A percentile compares a stretch with the other conserved stretches of the same genome.
These are phyloP conservation scores for Fonsecaea pugnacius DNA, from an alignment of 2,329 filamentous ascomycete species.

Conservation along the genomic window DNA sequence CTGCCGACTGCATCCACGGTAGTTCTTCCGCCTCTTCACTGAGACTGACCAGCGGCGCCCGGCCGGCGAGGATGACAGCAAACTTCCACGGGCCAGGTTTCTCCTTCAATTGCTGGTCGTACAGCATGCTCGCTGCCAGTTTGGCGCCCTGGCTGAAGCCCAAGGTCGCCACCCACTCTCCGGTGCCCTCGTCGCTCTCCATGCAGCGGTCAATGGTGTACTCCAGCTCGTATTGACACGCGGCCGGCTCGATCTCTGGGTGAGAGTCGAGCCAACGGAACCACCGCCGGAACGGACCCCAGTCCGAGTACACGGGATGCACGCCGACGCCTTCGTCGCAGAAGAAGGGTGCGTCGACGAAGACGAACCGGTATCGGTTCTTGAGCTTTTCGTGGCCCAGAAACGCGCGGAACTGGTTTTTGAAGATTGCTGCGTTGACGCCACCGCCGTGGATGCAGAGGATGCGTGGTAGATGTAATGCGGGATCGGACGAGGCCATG, in stretches of 20 bases:
- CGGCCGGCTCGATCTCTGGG: conserved; percentile 54
- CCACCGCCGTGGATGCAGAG: conserved; percentile 83
- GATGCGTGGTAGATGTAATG: conserved; percentile 63
- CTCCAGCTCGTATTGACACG: conserved; percentile 50
- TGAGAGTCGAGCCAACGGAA: conserved; percentile 67
- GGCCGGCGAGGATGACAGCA: conserved; percentile 65
- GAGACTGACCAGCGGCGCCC: conserved; percentile 59
- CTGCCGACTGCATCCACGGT: conserved; percentile 38
- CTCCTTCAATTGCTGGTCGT: conserved; percentile 61
- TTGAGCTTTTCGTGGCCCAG: conserved; percentile 51
- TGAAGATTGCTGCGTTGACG: conserved; percentile 72
- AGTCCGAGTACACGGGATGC: conserved; percentile 63
- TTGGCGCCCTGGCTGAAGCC: conserved; percentile 72
- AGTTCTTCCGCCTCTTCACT: conserved; percentile 33
- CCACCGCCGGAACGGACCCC: conserved; percentile 68
- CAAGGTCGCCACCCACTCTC: conserved; percentile 64
- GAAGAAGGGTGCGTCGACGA: conserved; percentile 70
- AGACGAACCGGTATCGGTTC: conserved; percentile 70
- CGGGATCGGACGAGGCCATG: conserved; percentile 32
- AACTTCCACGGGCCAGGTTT: conserved; percentile 57
- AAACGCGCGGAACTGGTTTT: conserved; percentile 66
- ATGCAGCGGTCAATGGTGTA: conserved; percentile 51
- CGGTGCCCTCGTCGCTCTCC: conserved; percentile 59
- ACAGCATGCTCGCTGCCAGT: conserved; percentile 63
- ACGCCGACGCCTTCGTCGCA: conserved; percentile 48